These are phyloP conservation scores for Pichia sorboxylosa DNA, from an alignment of 1,139 yeast species.

Conservation along the genomic window DNA sequence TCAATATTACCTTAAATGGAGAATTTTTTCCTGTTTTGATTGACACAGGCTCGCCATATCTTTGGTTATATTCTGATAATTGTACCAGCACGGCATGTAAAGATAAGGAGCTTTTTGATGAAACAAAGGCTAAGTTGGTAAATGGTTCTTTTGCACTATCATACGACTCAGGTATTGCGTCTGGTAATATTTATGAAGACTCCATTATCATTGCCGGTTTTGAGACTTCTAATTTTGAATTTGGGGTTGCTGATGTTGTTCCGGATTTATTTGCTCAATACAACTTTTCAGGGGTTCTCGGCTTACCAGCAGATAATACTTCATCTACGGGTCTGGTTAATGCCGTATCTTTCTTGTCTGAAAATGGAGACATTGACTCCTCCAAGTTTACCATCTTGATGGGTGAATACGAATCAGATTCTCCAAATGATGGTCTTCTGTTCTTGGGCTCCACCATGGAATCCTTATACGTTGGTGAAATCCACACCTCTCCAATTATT, in stretches of 20 bases:
- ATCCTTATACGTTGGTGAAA: conserved; percentile 32
- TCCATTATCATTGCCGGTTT: conserved; percentile 31
- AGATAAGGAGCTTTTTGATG: conserved; percentile 15
- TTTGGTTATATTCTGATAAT: conserved; percentile 49
- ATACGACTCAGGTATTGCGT: conserved; percentile 45
- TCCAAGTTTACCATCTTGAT: conserved; percentile 33
- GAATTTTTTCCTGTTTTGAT: conserved; percentile 39
- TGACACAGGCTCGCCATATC: conserved; percentile 56
- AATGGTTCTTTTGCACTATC: conserved; percentile 32
- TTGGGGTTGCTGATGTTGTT: conserved; percentile 44
- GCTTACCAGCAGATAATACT: conserved; percentile 35
- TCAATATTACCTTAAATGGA: conserved; percentile 28
- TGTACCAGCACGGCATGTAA: conserved; percentile 38
- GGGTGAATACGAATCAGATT: conserved; percentile 26
- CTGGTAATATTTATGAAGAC: conserved; percentile 35
- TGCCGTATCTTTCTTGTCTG: conserved; percentile 28
- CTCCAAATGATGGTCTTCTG: conserved; percentile 31
- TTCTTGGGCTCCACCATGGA: conserved; percentile 33
- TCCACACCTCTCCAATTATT: conserved; percentile 30
- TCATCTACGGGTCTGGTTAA: conserved; percentile 26
- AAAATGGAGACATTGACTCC: conserved; percentile 25
- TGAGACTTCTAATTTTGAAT: conserved; percentile 29
- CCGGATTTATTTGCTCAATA: conserved; percentile 44
- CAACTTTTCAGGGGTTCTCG: conserved; percentile 50
- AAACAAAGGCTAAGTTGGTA: conserved; percentile 17